A percentile compares a stretch with the other conserved stretches of the same genome.
These are phyloP conservation scores for Nakazawaea ishiwadae DNA, from an alignment of 805 yeast species.

Conservation along the genomic window DNA sequence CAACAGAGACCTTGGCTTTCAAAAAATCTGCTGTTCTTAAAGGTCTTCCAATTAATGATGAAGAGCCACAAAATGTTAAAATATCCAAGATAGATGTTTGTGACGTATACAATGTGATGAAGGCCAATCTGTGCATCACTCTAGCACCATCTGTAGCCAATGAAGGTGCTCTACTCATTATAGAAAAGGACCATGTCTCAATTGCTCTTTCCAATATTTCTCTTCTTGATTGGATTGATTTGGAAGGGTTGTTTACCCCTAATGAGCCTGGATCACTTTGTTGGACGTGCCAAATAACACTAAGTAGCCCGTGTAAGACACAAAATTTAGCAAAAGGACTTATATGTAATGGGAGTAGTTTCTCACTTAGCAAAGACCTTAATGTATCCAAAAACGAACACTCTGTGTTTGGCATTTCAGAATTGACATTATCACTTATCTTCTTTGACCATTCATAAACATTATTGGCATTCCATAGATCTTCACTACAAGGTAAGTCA, in stretches of 20 bases:
- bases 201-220: constrained; percentile 19
- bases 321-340: constrained; percentile 18
- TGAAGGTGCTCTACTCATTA: constrained; percentile 17
- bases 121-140: constrained; percentile 19
- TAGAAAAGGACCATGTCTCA: constrained; percentile 21
- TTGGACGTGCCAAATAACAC: constrained; percentile 20
- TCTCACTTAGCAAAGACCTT: constrained; percentile 17
- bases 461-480: constrained; percentile 15
- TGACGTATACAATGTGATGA: constrained; percentile 18
- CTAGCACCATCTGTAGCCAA: constrained; percentile 20
- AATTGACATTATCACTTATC: constrained; percentile 11
- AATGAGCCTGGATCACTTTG: constrained; percentile 18
- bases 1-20: constrained; percentile 17
- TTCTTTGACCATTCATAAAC: constrained; percentile 2
- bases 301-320: constrained; percentile 21
- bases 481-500: constrained; percentile 21
- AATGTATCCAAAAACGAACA: constrained; percentile 17
- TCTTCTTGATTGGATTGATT: constrained; percentile 15
- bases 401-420: constrained; percentile 11
- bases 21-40: constrained; percentile 15
- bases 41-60: constrained; percentile 17
- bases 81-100: constrained; percentile 19
- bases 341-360: constrained; percentile 17
- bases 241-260: constrained; percentile 13
- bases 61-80: constrained; percentile 19